Conservation (phyloP, 495 filamentous ascomycete genomes). For the Trichoderma reesei region DNA sequence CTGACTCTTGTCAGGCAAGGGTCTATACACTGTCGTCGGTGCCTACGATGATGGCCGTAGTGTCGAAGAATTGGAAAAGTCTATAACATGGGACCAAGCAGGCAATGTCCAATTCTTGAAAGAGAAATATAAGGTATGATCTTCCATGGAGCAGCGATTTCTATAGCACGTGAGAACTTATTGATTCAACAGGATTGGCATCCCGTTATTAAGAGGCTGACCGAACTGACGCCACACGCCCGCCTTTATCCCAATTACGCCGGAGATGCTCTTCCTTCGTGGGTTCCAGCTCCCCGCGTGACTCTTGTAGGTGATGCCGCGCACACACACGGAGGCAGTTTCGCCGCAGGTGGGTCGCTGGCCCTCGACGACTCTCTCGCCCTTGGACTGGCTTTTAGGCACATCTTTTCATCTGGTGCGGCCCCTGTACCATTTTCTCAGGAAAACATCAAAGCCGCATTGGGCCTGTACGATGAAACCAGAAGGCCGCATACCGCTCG, state of each 20-base stretch:
- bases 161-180: not conserved
- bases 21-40: not conserved
- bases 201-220: not conserved
- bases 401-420: constrained; percentile 10
- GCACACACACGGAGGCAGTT: constrained; percentile 37
- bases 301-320: constrained; percentile 37
- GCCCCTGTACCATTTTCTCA: constrained; percentile 10
- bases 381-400: constrained; percentile 15
- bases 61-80: constrained; percentile 4
- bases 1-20: not conserved
- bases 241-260: constrained; percentile 3
- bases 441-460: constrained; percentile 19
- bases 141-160: not conserved
- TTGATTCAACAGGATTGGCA: not conserved
- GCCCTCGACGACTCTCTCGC: constrained; percentile 34
- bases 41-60: not conserved
- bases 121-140: not conserved
- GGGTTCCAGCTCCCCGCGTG: constrained; percentile 15
- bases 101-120: not conserved
- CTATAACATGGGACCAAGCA: not conserved
- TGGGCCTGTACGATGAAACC: constrained; percentile 27
- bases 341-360: constrained; percentile 38
- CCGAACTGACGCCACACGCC: not conserved
- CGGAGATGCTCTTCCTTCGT: not conserved
- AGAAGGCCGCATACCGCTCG: constrained; percentile 21